phyloP scores from a whole-genome alignment of 306 rosid genomes.

The Gastrolobium villosum region DNA sequence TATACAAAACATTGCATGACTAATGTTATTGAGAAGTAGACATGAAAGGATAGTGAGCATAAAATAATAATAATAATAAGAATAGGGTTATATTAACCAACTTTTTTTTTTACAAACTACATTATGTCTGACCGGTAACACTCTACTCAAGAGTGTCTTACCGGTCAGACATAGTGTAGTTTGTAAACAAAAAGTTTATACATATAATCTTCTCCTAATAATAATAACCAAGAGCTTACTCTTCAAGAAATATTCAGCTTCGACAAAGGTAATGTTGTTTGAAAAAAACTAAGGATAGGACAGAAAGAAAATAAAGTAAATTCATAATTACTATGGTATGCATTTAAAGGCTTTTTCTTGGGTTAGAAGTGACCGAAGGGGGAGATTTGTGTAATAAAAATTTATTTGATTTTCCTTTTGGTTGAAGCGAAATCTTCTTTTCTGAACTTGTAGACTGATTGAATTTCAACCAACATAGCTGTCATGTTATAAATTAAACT shows the following conservation, averaged over 20 bases:
- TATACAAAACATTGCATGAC: slow-evolving; percentile 2
- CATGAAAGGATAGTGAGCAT: neutral
- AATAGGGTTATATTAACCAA: no score
- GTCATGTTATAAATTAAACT: slow-evolving; percentile 20
- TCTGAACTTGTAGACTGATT: slow-evolving; percentile 35
- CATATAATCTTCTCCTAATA: no score
- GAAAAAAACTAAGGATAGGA: neutral
- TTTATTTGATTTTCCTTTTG: slow-evolving; percentile 39
- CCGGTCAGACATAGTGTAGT: no score
- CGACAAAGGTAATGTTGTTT: neutral
- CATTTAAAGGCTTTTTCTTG: slow-evolving; percentile 29
- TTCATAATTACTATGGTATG: slow-evolving; percentile 1
- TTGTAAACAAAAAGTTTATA: no score
- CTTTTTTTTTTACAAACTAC: no score
- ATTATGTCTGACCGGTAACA: no score
- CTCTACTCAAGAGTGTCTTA: no score
- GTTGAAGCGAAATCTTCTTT: slow-evolving; percentile 30
- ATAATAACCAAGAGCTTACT: no score
- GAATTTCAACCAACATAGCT: slow-evolving; percentile 13
- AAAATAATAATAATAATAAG: neutral
- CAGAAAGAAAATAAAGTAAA: neutral
- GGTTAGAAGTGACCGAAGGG: neutral
- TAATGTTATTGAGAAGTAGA: neutral
- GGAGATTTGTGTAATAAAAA: slow-evolving; percentile 10
- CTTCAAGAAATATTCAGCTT: slow-evolving; percentile 29